Percentiles rank a stretch among this genome's conserved stretches.
phyloP scores from a whole-genome alignment of 352 stramenopile genomes.

The Phytopythium kandeliae region DNA sequence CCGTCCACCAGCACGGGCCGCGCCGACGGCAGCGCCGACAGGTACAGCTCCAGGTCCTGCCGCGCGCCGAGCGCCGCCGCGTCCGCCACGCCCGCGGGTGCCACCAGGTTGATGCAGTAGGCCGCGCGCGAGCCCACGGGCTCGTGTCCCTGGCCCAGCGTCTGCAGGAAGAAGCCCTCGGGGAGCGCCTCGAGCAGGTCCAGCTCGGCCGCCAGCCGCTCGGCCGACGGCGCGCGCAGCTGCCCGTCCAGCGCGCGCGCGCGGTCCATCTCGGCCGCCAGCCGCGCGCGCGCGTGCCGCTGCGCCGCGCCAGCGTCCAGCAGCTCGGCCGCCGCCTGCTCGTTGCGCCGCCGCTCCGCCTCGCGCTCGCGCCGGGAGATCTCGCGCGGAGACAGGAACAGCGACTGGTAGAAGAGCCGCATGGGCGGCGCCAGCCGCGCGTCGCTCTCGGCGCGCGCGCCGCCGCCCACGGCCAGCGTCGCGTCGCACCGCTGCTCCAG shows the following conservation, averaged over 20 bases:
- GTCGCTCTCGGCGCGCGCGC: slow-evolving; percentile 26
- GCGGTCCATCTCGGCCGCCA: slow-evolving; percentile 8
- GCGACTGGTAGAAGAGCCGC: slow-evolving; percentile 70
- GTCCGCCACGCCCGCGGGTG: neutral
- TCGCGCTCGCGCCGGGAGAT: slow-evolving; percentile 41
- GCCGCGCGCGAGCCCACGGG: slow-evolving; percentile 40
- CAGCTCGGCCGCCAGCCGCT: slow-evolving; percentile 12
- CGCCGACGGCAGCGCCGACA: slow-evolving; percentile 61
- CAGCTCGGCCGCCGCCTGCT: slow-evolving; percentile 14
- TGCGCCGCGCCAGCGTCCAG: slow-evolving; percentile 10
- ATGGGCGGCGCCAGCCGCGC: slow-evolving; percentile 49
- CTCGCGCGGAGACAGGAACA: slow-evolving; percentile 62
- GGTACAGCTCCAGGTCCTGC: slow-evolving; percentile 68
- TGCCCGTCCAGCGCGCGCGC: slow-evolving; percentile 13
- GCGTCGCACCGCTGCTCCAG: slow-evolving; percentile 61
- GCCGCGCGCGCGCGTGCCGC: slow-evolving; percentile 6
- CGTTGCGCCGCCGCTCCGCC: slow-evolving; percentile 28
- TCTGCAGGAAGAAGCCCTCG: slow-evolving; percentile 67
- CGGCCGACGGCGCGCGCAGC: slow-evolving; percentile 1
- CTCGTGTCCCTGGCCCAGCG: slow-evolving; percentile 65
- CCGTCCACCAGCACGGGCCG: slow-evolving; percentile 46
- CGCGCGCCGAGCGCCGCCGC: slow-evolving; percentile 5
- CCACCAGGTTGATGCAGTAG: slow-evolving; percentile 81
- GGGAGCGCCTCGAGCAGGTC: slow-evolving; percentile 25
- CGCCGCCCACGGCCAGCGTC: slow-evolving; percentile 25